These are phyloP conservation scores for Fusarium tricinctum DNA, from an alignment of 2,329 filamentous ascomycete species.

Conservation along the genomic window DNA sequence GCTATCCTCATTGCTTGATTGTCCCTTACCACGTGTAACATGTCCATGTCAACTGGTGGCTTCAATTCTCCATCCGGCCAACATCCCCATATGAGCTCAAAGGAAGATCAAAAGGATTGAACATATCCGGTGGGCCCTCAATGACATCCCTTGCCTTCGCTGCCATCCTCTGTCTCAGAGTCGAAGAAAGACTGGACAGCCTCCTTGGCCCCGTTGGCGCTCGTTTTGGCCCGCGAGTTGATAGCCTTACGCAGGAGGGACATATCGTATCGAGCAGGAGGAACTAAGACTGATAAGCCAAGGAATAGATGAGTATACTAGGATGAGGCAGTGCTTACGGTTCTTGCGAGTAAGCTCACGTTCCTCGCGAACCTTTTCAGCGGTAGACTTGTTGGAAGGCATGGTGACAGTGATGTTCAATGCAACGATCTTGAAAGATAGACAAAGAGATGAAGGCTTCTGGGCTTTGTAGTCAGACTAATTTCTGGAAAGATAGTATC, in stretches of 20 bases:
- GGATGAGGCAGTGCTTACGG: not conserved
- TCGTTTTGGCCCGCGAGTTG: not conserved
- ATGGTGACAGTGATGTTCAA: not conserved
- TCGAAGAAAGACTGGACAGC: not conserved
- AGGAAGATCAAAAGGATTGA: not conserved
- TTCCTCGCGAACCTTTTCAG: not conserved
- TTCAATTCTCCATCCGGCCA: not conserved
- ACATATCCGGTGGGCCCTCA: not conserved
- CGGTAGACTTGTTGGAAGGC: not conserved
- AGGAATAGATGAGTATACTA: no score
- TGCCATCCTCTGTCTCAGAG: not conserved
- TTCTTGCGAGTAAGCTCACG: not conserved
- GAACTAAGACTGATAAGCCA: not conserved
- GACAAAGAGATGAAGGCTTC: not conserved
- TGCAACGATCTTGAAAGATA: not conserved
- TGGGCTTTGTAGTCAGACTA: not conserved
- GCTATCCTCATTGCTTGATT: no score
- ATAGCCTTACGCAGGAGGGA: not conserved
- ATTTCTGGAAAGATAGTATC: no score
- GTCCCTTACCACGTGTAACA: no score
- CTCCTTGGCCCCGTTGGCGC: not conserved
- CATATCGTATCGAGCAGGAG: not conserved
- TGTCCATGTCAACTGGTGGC: no score
- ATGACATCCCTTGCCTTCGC: not conserved
- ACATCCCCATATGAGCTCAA: not conserved